Percentiles rank a stretch among this genome's conserved stretches.
Evolutionary conservation across 2,329 filamentous ascomycete genomes (phyloP).

Genomic region (Chrysoporthe cubensis): DNA sequence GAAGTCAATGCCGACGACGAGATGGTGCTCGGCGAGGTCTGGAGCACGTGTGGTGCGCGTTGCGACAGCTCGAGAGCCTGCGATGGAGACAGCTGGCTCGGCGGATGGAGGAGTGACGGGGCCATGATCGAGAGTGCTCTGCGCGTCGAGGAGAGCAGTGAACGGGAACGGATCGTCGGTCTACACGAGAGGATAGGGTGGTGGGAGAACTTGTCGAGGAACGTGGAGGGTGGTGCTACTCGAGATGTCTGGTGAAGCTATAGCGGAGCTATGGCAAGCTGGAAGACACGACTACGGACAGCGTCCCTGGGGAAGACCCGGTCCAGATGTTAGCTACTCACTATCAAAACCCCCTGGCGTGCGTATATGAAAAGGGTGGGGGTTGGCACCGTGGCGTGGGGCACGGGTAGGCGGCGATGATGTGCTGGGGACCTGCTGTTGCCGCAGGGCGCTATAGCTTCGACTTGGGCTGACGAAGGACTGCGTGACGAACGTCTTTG

Average conservation of each 20-base stretch:
- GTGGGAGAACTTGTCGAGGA: too few relatives aligned
- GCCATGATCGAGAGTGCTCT: slow-evolving; percentile 44
- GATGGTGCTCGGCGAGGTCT: slow-evolving; percentile 56
- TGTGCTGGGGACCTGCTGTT: slow-evolving; percentile 12
- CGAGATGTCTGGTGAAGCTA: not conserved
- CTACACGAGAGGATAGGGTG: not conserved
- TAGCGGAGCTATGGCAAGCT: not conserved
- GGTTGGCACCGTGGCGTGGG: slow-evolving; percentile 21
- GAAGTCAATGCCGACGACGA: slow-evolving; percentile 58
- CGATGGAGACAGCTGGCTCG: slow-evolving; percentile 58
- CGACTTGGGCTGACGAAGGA: not conserved
- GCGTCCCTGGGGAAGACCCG: not conserved
- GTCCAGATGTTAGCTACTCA: not conserved
- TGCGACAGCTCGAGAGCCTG: slow-evolving; percentile 63
- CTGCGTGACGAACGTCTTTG: slow-evolving; percentile 1
- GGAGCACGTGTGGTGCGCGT: slow-evolving; percentile 61
- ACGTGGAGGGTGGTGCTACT: not conserved
- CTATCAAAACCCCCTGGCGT: not conserved
- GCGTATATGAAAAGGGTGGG: slow-evolving; percentile 8
- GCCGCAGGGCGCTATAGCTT: slow-evolving; percentile 14
- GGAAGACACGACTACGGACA: not conserved
- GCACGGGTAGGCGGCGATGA: slow-evolving; percentile 23
- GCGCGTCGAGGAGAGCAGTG: not conserved
- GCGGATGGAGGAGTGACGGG: slow-evolving; percentile 59
- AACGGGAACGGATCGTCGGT: not conserved